Conservation (phyloP, 768 basidiomycete genomes). For the Pisolithus sp. region DNA sequence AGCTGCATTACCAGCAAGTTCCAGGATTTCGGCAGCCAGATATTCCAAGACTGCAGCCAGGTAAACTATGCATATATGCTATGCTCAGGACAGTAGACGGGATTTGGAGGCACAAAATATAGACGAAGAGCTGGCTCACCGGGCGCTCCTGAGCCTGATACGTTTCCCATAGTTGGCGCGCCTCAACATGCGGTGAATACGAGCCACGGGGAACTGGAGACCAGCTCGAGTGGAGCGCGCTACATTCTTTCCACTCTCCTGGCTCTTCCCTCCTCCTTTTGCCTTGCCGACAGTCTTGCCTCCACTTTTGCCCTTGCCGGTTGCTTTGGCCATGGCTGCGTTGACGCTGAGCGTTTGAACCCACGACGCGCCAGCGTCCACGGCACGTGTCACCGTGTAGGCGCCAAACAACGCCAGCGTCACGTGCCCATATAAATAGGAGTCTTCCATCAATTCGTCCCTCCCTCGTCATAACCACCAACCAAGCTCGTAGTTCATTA, state of each 20-base stretch:
- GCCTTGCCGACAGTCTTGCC: constrained; percentile 31
- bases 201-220: constrained; percentile 83
- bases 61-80: constrained; percentile 49
- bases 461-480: constrained; percentile 13
- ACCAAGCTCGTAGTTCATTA: not conserved
- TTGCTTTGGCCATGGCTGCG: constrained; percentile 24
- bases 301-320: constrained; percentile 10
- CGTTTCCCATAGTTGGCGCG: constrained; percentile 82
- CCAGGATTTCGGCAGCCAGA: constrained; percentile 88
- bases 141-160: constrained; percentile 83
- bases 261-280: constrained; percentile 48
- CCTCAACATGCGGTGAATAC: constrained; percentile 87
- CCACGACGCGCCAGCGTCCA: too few relatives aligned
- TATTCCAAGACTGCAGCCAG: constrained; percentile 91
- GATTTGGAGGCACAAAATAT: not conserved
- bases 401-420: constrained; percentile 20
- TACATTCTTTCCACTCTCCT: constrained; percentile 41
- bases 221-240: constrained; percentile 74
- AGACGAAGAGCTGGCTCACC: constrained; percentile 36
- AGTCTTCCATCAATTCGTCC: constrained; percentile 4
- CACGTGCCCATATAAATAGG: constrained; percentile 33
- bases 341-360: constrained; percentile 17
- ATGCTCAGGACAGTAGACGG: not conserved
- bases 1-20: constrained; percentile 85
- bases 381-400: constrained; percentile 9